Evolutionary conservation across 2,329 filamentous ascomycete species (phyloP), one percentile per base, ranked within the genome.

Genomic region (Byssoonygena ceratinophila): DNA sequence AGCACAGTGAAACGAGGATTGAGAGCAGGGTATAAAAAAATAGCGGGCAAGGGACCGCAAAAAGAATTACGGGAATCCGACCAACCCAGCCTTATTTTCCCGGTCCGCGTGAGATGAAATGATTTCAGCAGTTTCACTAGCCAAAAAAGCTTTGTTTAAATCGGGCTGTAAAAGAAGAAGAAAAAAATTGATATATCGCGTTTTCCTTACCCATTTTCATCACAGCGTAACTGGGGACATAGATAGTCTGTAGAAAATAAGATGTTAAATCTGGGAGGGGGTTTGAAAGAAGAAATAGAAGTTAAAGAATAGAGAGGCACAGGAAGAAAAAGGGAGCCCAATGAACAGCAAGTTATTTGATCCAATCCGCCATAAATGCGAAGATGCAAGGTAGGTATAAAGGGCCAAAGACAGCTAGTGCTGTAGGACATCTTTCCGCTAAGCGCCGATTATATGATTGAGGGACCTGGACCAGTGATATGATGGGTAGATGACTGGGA

Each of bases 161-260:
- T 41, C 25, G 20, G 12, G 2, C 18, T 12, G 9, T 41, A 5
- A 20, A 14, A 27, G 16, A 44, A 25, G n/a, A 44, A 1, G 29
- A 40, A 20, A 22, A 22, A 7, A 40, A 40, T 12, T n/a, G n/a
- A 23, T 16, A 45, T 3, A 8, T 45, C n/a, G 27, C 23, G 27
- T 45, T 25, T 16, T 16, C 27, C 22, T 7, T 46, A 31, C 31
- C 23, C 40, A 45, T 37, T 23, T n/a, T 37, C 45, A 47, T 47
- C 31, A 37, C 18, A 47, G 45, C 45, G 45, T 47, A 47, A 47
- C 29, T 22, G 8, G 45, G 25, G 22, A 37, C 29, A 23, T 36
- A 27, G 16, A 18, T 20, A 47, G 4, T 5, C 8, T 12, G 23
- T 27, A 22, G 8, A 18, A 29, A 16, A 37, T 9, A 20, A 8